Evolutionary conservation across 768 basidiomycete species (phyloP), one percentile per base, ranked within the genome.

Genomic region (Boletus subcaerulescens): DNA sequence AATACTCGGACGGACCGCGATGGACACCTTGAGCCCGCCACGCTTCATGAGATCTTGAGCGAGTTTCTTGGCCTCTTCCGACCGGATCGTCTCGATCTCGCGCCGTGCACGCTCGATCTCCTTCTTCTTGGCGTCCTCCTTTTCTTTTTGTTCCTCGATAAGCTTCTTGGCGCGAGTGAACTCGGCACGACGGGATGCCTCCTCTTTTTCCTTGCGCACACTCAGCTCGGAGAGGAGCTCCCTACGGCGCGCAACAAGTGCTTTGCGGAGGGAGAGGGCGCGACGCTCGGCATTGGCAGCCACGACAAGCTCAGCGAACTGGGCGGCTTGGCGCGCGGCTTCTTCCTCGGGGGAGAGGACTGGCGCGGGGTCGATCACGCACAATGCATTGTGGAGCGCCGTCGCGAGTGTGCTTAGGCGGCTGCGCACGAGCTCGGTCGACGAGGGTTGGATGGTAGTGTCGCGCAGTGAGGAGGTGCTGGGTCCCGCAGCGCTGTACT

Each of bases 161-260:
- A 89, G 86, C 69, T 86, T 84, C 73, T 85, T 87, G 59, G 79
- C 75, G 36, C 86, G 73, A 1, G 68, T 76, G 32, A 79, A 65
- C 71, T 93, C 93, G 0, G 91, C 91, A 29, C 87, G 81, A 36
- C 87, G 77, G 44, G 85, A 85, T 0, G 87, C 85, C 62, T 93
- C 92, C 67, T 94, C 94, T 69, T 91, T 91, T 75, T 93, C 91
- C 70, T 91, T 89, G 57, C 92, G 81, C 42, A 86, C 86, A 35
- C 82, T 81, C 49, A 96, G 79, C 75, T 98, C 93, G 50, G 85
- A 86, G 47, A 91, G 76, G 32, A 96, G 75, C 73, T 95, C 92
- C 22, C 91, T 79, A 32, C 94, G 79, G n/a, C 93, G 82, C 3
- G 89, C 89, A 9, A 93, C 86, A 47, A 97, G 77, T 0, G 90